Conservation (phyloP, 371 early-diverging fungal genomes). For the Globomyces sp. region DNA sequence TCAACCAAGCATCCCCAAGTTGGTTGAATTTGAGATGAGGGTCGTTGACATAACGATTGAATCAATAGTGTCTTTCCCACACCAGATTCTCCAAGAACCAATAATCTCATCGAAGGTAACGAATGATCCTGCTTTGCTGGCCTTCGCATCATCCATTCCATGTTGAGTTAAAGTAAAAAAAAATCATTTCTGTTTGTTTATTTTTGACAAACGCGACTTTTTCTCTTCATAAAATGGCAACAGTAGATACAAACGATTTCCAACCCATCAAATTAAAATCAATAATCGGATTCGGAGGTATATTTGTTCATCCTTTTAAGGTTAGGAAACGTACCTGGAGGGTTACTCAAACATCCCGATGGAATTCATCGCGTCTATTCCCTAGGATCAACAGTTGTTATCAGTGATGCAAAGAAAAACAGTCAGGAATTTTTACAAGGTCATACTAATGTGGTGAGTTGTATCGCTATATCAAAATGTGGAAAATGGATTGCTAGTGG, state of each 20-base stretch:
- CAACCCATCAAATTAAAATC: slow-evolving; percentile 38
- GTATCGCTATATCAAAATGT: slow-evolving; percentile 45
- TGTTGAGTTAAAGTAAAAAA: neutral
- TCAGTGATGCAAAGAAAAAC: slow-evolving; percentile 32
- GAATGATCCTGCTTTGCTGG: neutral
- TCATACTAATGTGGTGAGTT: slow-evolving; percentile 52
- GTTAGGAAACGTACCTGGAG: slow-evolving; percentile 45
- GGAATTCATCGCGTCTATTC: slow-evolving; percentile 51
- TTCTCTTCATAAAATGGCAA: slow-evolving; percentile 14
- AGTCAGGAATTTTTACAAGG: slow-evolving; percentile 56
- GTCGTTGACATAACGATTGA: neutral
- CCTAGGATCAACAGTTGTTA: slow-evolving; percentile 53
- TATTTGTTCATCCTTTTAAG: neutral
- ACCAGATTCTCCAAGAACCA: slow-evolving; percentile 8
- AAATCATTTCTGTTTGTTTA: slow-evolving; percentile 7
- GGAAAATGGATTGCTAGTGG: slow-evolving; percentile 51
- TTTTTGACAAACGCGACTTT: slow-evolving; percentile 9
- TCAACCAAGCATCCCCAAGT: slow-evolving; percentile 15
- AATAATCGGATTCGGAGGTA: slow-evolving; percentile 55
- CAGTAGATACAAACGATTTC: slow-evolving; percentile 27
- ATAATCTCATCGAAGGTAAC: neutral
- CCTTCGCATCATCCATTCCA: neutral
- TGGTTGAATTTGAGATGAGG: neutral
- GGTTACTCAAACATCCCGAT: slow-evolving; percentile 49
- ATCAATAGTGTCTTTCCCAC: slow-evolving; percentile 9